Percentiles rank a stretch among this genome's conserved stretches.
Conservation (phyloP, 2,329 filamentous ascomycete species). For the Metarhizium sp. region DNA sequence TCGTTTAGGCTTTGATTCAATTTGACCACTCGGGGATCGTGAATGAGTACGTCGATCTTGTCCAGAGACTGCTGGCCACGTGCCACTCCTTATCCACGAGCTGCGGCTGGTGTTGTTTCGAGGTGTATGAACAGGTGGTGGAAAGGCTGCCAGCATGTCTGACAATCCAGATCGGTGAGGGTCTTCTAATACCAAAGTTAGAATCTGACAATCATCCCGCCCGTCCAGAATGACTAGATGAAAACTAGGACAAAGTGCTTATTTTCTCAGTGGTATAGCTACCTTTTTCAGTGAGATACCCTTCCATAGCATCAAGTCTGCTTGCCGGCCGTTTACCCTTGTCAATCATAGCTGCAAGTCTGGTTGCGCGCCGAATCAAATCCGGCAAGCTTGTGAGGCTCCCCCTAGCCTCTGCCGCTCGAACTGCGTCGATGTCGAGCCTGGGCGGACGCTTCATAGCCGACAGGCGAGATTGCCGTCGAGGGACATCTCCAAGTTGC, state of each 20-base stretch:
- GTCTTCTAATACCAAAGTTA: conserved; percentile 22
- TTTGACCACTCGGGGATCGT: conserved; percentile 7
- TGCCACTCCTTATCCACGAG: conserved; percentile 32
- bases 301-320: conserved; percentile 42
- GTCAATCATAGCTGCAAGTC: conserved; percentile 79
- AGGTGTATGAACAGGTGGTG: conserved; percentile 46
- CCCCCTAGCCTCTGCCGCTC: conserved; percentile 71
- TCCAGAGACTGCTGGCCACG: conserved; percentile 39
- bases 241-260: too few relatives aligned
- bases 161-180: conserved; percentile 46
- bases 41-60: conserved; percentile 9
- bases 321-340: conserved; percentile 60
- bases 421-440: conserved; percentile 74
- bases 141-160: conserved; percentile 58
- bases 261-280: conserved; percentile 8
- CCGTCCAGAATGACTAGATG: too few relatives aligned
- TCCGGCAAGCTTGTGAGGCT: conserved; percentile 90
- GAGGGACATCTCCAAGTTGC: conserved; percentile 18
- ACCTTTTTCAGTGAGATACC: conserved; percentile 38
- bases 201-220: neutral
- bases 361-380: conserved; percentile 79
- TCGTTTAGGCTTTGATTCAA: conserved; percentile 27
- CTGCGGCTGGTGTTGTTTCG: conserved; percentile 33
- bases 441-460: conserved; percentile 58
- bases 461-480: conserved; percentile 35